Evolutionary conservation across 768 basidiomycete species (phyloP).

Genomic region (Megacollybia marginata): DNA sequence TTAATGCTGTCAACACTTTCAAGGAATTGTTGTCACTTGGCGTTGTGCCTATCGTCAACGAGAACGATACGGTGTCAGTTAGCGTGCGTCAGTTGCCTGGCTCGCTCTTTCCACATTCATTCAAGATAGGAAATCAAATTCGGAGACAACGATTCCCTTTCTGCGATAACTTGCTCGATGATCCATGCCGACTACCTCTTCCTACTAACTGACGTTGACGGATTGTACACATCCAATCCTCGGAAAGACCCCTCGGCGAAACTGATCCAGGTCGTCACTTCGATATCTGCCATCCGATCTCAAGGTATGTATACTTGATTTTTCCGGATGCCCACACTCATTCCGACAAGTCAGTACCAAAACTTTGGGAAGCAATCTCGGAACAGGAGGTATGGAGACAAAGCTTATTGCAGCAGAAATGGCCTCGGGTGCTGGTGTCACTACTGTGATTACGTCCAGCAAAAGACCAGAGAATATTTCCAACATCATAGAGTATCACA

Average conservation of each 20-base stretch:
- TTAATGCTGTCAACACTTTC: constrained; percentile 95
- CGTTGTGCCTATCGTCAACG: constrained; percentile 96
- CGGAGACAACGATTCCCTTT: constrained; percentile 97
- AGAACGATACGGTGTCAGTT: constrained; percentile 97
- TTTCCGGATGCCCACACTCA: background rate
- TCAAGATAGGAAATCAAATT: constrained; percentile 91
- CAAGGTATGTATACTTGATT: constrained; percentile 54
- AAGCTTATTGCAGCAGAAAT: constrained; percentile 98
- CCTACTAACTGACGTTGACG: constrained; percentile 93
- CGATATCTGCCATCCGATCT: constrained; percentile 71
- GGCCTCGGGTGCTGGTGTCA: constrained; percentile 90
- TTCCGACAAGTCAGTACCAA: constrained; percentile 64
- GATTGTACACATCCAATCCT: constrained; percentile 92
- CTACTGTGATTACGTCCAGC: constrained; percentile 86
- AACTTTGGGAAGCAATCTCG: constrained; percentile 87
- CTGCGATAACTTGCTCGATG: constrained; percentile 96
- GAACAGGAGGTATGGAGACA: constrained; percentile 99
- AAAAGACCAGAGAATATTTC: constrained; percentile 69
- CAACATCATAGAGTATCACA: constrained; percentile 75
- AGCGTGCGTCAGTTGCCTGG: constrained; percentile 44
- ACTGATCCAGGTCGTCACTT: constrained; percentile 75
- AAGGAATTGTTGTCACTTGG: constrained; percentile 89
- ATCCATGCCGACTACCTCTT: constrained; percentile 97
- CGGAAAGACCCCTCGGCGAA: constrained; percentile 80
- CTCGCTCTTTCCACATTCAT: background rate